Evolutionary conservation across 805 yeast genomes (phyloP).

Genomic region (Kuraishia molischiana): DNA sequence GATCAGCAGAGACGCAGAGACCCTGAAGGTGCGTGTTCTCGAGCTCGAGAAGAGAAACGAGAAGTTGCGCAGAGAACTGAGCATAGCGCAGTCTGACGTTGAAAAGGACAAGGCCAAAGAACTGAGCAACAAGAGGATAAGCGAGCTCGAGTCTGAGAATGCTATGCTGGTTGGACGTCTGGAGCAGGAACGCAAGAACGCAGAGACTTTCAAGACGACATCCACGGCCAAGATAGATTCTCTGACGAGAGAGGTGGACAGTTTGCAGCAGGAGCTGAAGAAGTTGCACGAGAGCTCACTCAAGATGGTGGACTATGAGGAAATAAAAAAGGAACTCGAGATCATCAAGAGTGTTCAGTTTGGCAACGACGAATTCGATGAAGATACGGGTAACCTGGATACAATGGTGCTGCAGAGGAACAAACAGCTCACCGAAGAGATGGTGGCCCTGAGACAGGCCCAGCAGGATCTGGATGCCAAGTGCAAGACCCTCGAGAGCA

Average conservation of each 20-base stretch:
- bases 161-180: conserved; percentile 48
- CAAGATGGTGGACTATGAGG: conserved; percentile 63
- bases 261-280: conserved; percentile 39
- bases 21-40: conserved; percentile 53
- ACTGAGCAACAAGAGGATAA: conserved; percentile 32
- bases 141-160: conserved; percentile 61
- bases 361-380: conserved; percentile 35
- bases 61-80: conserved; percentile 56
- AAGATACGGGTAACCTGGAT: conserved; percentile 32
- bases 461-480: conserved; percentile 35
- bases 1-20: conserved; percentile 66
- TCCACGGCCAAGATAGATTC: conserved; percentile 24
- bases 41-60: conserved; percentile 76
- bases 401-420: conserved; percentile 60
- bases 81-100: conserved; percentile 36
- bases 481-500: conserved; percentile 27
- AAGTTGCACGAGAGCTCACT: conserved; percentile 38
- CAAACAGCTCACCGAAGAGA: conserved; percentile 59
- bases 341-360: conserved; percentile 69
- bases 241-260: conserved; percentile 33
- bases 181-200: conserved; percentile 34
- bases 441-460: conserved; percentile 55
- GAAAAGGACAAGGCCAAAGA: conserved; percentile 33
- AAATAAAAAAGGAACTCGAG: conserved; percentile 65
- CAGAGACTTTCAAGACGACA: conserved; percentile 13